Evolutionary conservation across 2,329 filamentous ascomycete genomes (phyloP).

Genomic region (Beauveria brongniartii): DNA sequence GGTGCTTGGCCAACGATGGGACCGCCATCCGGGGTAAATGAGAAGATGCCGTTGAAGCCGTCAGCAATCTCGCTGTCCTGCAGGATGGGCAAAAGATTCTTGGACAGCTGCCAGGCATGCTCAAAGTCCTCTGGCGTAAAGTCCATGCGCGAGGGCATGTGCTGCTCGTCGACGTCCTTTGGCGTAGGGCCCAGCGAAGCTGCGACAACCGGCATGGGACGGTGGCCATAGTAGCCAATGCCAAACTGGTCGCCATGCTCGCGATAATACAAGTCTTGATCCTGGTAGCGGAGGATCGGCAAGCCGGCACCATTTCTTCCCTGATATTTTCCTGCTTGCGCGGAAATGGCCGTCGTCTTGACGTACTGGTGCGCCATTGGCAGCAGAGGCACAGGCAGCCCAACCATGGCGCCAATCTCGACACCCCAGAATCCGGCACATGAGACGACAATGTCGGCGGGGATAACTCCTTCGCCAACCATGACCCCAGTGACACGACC

Average conservation of each 20-base stretch:
- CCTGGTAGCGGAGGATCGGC: slow-evolving; percentile 55
- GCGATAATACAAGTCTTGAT: slow-evolving; percentile 56
- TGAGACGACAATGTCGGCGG: slow-evolving; percentile 53
- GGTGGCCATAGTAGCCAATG: slow-evolving; percentile 57
- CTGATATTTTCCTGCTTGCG: slow-evolving; percentile 26
- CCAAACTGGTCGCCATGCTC: slow-evolving; percentile 56
- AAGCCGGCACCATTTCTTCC: slow-evolving; percentile 40
- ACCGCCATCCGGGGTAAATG: slow-evolving; percentile 57
- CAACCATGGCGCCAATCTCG: slow-evolving; percentile 54
- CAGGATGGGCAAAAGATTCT: slow-evolving; percentile 46
- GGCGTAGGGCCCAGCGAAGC: slow-evolving; percentile 45
- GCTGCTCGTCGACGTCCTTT: slow-evolving; percentile 44
- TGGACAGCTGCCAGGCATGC: slow-evolving; percentile 49
- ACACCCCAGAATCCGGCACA: slow-evolving; percentile 61
- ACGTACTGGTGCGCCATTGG: slow-evolving; percentile 57
- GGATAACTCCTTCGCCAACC: slow-evolving; percentile 39
- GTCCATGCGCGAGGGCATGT: slow-evolving; percentile 55
- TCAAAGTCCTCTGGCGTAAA: slow-evolving; percentile 54
- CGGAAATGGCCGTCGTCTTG: slow-evolving; percentile 48
- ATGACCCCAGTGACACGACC: slow-evolving; percentile 48
- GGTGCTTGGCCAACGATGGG: slow-evolving; percentile 51
- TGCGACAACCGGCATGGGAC: slow-evolving; percentile 51
- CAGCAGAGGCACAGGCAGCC: slow-evolving; percentile 47
- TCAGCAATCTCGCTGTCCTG: slow-evolving; percentile 42
- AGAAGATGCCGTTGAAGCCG: slow-evolving; percentile 60